Base-by-base conservation (phyloP, 345 rosid genomes). In the Heritiera littoralis region DNA sequence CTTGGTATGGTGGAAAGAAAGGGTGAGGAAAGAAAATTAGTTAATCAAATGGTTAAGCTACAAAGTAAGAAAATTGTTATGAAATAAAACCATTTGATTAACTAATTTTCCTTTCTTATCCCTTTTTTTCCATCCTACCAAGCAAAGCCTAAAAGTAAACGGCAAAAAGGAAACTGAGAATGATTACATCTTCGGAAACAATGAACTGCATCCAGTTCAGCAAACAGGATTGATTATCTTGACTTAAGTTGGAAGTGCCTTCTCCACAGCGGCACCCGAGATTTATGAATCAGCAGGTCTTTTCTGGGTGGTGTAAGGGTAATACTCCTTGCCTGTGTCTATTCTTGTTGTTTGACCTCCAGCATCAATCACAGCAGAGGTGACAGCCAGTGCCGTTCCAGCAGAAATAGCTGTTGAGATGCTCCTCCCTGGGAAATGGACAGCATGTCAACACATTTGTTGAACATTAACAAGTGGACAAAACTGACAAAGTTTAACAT, bases 251-350 rank as follows among this genome's bases (percentile, higher is more conserved):
- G 80, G 67, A 45, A 52, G 8, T 9, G 60, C 61, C 72, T 76
- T 80, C 75, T 65, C 75, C 72, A 35, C 73, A 63, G 49, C 38
- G 56, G 60, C 32, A 28, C 18, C 28, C 58, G 55, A 79, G 84
- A 67, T 74, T 86, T 83, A 87, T 73, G 90, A 83, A 63, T 90
- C 93, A 59, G 73, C 88, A 49, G 94, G 77, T 85, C 90, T 90
- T 88, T 96, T 92, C 94, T 91, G 89, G 69, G 92, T 92, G 65
- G 98, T 88, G 88, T 94, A 92, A 9, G 98, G 93, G 78, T 90
- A 96, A 71, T 96, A 96, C 80, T 92, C 99, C 88, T 92, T 96
- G 79, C 98, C 98, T 3, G n/a, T 89, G 87, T 96, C 99, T 74
- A 82, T 68, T 88, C 97, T 94, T 74, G 94, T 96, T 65, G 98